These are phyloP conservation scores for Penicillium riverlandense DNA, from an alignment of 495 filamentous ascomycete species.

Conservation along the genomic window DNA sequence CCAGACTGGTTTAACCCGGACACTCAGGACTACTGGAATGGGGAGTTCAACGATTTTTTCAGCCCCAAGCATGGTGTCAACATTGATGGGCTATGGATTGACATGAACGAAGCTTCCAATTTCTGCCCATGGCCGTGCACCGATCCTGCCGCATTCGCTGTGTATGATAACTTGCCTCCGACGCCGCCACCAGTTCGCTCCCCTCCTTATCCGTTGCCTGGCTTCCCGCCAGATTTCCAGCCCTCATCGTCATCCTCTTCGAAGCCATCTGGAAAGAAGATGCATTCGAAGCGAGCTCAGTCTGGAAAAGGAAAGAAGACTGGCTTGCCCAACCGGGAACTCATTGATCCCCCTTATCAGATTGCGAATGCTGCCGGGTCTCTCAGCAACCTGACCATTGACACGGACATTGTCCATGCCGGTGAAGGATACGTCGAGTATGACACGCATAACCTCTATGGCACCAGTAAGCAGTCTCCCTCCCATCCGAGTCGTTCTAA, in stretches of 20 bases:
- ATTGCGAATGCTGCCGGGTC: constrained; percentile 68
- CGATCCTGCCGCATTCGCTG: constrained; percentile 47
- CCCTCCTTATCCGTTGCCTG: constrained; percentile 56
- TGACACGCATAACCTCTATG: constrained; percentile 82
- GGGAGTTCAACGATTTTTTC: constrained; percentile 68
- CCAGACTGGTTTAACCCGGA: constrained; percentile 78
- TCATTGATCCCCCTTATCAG: constrained; percentile 65
- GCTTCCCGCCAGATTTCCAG: constrained; percentile 67
- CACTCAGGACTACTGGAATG: constrained; percentile 65
- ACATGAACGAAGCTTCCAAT: constrained; percentile 72
- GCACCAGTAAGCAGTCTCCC: constrained; percentile 45
- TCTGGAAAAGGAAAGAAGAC: constrained; percentile 20
- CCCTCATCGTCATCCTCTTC: constrained; percentile 27
- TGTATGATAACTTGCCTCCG: constrained; percentile 56
- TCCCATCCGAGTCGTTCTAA: background rate
- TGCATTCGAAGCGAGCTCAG: constrained; percentile 2
- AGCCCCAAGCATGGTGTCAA: constrained; percentile 56
- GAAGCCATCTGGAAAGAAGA: constrained; percentile 7
- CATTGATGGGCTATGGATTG: constrained; percentile 84
- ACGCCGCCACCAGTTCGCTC: constrained; percentile 53
- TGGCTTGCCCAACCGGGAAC: constrained; percentile 56
- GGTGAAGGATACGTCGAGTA: constrained; percentile 63
- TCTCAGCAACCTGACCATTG: constrained; percentile 65
- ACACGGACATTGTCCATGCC: constrained; percentile 67
- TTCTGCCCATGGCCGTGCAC: constrained; percentile 71